These are phyloP conservation scores for Davidsoniella eucalypti DNA, from an alignment of 2,329 filamentous ascomycete genomes.

Conservation along the genomic window DNA sequence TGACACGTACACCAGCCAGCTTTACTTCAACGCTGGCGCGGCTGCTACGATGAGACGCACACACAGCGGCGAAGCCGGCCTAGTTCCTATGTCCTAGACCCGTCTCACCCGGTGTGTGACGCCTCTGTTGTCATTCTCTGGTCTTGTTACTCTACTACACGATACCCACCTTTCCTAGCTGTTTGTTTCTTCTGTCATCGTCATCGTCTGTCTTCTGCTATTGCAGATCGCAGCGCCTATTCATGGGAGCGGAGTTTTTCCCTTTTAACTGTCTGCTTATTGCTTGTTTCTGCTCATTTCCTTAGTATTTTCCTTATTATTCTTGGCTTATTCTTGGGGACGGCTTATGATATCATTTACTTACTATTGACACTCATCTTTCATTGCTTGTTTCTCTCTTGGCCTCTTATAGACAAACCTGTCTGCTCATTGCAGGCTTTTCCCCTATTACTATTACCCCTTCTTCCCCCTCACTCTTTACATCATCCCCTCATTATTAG, in stretches of 20 bases:
- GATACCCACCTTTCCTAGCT: background rate
- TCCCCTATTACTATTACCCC: background rate
- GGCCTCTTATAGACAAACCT: background rate
- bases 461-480: background rate
- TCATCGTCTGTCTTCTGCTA: background rate
- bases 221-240: background rate
- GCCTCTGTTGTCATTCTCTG: too few species aligned
- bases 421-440: background rate
- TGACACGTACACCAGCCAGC: conserved; percentile 52
- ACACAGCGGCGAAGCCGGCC: conserved; percentile 39
- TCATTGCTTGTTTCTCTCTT: background rate
- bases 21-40: conserved; percentile 47
- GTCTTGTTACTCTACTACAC: background rate
- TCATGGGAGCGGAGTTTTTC: conserved; percentile 2
- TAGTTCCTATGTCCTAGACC: conserved; percentile 19
- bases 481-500: background rate
- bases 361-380: background rate
- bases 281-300: background rate
- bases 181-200: background rate
- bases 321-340: too few species aligned
- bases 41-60: conserved; percentile 24
- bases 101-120: too few species aligned
- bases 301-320: background rate
- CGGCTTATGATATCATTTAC: too few species aligned
- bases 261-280: too few species aligned